phyloP scores from a whole-genome alignment of 1,284 basidiomycete genomes.

The Ustilago trichophora region DNA sequence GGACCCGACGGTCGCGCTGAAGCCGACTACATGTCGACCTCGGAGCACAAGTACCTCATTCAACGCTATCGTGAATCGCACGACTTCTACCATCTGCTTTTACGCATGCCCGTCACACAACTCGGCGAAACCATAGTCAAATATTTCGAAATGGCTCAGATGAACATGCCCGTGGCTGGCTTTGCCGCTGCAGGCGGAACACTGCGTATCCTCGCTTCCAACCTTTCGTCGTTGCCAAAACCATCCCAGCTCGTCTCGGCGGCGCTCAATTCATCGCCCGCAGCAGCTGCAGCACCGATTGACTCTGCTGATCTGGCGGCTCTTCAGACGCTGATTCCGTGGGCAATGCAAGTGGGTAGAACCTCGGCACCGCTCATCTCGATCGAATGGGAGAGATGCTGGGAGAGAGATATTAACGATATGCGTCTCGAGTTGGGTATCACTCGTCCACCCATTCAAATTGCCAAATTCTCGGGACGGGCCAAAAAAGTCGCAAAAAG shows the following conservation, averaged over 20 bases:
- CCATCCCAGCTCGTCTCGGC: slow-evolving; percentile 28
- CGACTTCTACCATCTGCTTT: slow-evolving; percentile 90
- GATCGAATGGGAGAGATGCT: slow-evolving; percentile 95
- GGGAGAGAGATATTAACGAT: slow-evolving; percentile 82
- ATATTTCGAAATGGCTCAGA: slow-evolving; percentile 91
- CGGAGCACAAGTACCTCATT: slow-evolving; percentile 78
- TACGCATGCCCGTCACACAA: slow-evolving; percentile 85
- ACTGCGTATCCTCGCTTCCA: slow-evolving; percentile 49
- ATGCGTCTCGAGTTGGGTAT: slow-evolving; percentile 84
- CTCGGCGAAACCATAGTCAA: slow-evolving; percentile 95
- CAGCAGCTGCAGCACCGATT: background rate
- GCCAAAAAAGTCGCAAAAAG: slow-evolving; percentile 27
- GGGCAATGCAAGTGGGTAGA: slow-evolving; percentile 85
- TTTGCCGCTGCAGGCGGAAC: slow-evolving; percentile 80
- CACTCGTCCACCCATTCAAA: slow-evolving; percentile 49
- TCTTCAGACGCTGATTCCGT: slow-evolving; percentile 41
- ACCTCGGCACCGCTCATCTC: slow-evolving; percentile 79
- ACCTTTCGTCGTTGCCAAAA: slow-evolving; percentile 27
- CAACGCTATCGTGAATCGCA: slow-evolving; percentile 97
- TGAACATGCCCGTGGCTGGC: slow-evolving; percentile 86
- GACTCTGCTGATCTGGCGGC: slow-evolving; percentile 19
- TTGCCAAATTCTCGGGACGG: slow-evolving; percentile 50
- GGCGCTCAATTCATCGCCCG: slow-evolving; percentile 6
- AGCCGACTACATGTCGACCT: slow-evolving; percentile 81
- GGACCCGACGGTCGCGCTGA: slow-evolving; percentile 89